Evolutionary conservation across 805 yeast species (phyloP).

Genomic region (Wickerhamiella bombiphila): DNA sequence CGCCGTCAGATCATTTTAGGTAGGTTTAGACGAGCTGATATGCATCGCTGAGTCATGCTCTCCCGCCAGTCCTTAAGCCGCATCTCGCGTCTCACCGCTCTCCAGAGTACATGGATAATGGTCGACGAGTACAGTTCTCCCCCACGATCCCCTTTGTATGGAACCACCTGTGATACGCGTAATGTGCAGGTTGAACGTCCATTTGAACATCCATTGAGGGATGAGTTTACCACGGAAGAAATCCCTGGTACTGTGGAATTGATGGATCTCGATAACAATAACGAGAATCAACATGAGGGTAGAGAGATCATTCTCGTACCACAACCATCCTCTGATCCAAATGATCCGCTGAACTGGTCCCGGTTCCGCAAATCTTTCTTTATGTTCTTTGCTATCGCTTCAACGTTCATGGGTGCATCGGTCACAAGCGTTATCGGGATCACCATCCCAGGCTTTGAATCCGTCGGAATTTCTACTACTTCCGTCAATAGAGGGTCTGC

Average conservation of each 20-base stretch:
- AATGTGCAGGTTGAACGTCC: too few relatives aligned
- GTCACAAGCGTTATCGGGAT: neutral
- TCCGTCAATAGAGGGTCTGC: neutral
- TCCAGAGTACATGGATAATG: too few relatives aligned
- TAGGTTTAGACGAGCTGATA: too few relatives aligned
- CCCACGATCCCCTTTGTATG: too few relatives aligned
- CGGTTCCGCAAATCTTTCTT: constrained; percentile 28
- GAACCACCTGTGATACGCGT: too few relatives aligned
- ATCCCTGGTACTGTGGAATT: constrained; percentile 1
- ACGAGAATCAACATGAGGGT: neutral
- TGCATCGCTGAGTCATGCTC: too few relatives aligned
- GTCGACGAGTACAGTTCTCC: too few relatives aligned
- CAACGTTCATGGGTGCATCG: neutral
- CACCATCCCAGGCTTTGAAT: neutral
- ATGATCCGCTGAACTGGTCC: constrained; percentile 58
- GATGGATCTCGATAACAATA: too few relatives aligned
- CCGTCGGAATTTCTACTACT: neutral
- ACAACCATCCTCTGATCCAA: constrained; percentile 51
- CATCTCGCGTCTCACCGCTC: too few relatives aligned
- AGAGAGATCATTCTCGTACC: constrained; percentile 40
- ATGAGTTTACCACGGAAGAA: neutral
- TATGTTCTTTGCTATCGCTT: neutral
- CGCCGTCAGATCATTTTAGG: too few relatives aligned
- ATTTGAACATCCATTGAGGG: too few relatives aligned
- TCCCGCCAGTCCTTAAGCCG: too few relatives aligned